Percentiles rank a stretch among this genome's conserved stretches.
Conservation (phyloP, 148 eudicot species). For the Beta vulgaris region DNA sequence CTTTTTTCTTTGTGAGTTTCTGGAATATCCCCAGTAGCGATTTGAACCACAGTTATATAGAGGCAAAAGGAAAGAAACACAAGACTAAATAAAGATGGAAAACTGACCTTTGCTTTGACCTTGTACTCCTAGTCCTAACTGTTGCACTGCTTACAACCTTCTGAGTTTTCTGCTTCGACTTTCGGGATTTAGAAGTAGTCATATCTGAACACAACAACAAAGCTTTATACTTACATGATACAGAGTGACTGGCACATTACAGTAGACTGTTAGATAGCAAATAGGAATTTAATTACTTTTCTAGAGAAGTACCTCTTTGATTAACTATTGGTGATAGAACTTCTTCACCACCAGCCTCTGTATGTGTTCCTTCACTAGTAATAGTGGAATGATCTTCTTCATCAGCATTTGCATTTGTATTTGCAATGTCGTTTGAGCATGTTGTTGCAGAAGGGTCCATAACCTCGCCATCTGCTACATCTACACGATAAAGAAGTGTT, state of each 20-base stretch:
- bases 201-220: conserved; percentile 42
- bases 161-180: conserved; percentile 38
- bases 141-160: conserved; percentile 30
- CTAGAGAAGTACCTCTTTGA: conserved; percentile 41
- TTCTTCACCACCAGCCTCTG: conserved; percentile 43
- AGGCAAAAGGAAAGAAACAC: neutral
- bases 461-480: conserved; percentile 40
- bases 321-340: conserved; percentile 45
- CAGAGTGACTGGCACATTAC: neutral
- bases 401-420: conserved; percentile 14
- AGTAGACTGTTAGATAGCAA: conserved; percentile 7
- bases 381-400: conserved; percentile 35
- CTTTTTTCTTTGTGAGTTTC: too few species aligned
- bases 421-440: conserved; percentile 10
- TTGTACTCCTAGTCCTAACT: conserved; percentile 42
- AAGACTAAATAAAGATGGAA: neutral
- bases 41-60: neutral
- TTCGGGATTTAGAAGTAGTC: conserved; percentile 44
- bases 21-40: too few species aligned
- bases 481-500: conserved; percentile 21
- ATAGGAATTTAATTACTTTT: neutral
- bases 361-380: conserved; percentile 51
- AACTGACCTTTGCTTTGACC: conserved; percentile 52
- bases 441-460: conserved; percentile 26
- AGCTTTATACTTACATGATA: neutral